Base-by-base conservation (phyloP, 2,329 filamentous ascomycete genomes). In the Alternaria ventricosa region DNA sequence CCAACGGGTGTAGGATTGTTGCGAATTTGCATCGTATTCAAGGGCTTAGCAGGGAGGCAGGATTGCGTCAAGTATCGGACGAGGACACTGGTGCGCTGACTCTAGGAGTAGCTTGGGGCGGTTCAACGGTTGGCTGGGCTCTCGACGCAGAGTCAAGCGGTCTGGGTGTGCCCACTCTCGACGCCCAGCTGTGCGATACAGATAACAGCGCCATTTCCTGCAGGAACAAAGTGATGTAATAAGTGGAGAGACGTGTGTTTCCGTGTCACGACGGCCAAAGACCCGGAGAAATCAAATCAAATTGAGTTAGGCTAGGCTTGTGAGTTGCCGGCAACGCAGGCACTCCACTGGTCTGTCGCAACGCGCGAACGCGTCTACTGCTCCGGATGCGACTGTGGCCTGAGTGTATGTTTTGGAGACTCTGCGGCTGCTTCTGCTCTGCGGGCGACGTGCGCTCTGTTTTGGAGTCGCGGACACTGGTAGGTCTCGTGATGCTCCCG, bases 191-290 rank as follows among this genome's bases (percentile, higher is more conserved):
- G 27, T 41, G 60, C 47, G 46, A 58, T 22, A 22, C 20, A 22
- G 20, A 22, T 51, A 47, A 43, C 47, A 53, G 59, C 27, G 46
- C 55, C 30, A 60, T 30, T 33, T 41, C 43, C 67, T 70, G 71
- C 70, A 70, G 65, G 65, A 67, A 68, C 65, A 61, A 59, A 43
- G 68, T 74, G 72, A 76, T 77, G 75, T 71, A 78, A 77, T 77
- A 77, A 78, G 77, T 78, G 77, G 76, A 77, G 76, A 78, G 74
- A 71, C 68, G 71, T 70, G 67, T 77, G 76, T 74, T 76, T 75
- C 71, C 70, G 70, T 77, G 75, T 71, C 70, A 78, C 75, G 65
- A 68, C 75, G 70, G 73, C 68, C 69, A 76, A 73, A 76, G 71
- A 75, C 70, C 71, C 73, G 73, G 74, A 69, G 62, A 64, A 47